Conservation (phyloP, 495 filamentous ascomycete species). For the Xylaria palmicola region DNA sequence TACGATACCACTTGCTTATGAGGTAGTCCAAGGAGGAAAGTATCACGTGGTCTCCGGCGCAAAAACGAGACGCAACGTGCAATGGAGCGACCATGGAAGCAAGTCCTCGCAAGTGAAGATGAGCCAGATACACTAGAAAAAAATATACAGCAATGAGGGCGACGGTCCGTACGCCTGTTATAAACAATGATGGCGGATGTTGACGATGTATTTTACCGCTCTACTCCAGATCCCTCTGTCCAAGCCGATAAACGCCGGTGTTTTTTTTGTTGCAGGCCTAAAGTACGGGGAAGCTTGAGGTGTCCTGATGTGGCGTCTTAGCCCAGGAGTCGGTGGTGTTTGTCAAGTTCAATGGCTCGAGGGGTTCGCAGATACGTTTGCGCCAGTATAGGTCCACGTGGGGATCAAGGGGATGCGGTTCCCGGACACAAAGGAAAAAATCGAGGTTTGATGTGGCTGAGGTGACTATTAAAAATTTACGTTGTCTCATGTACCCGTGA, state of each 20-base stretch:
- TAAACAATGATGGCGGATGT: constrained; percentile 9
- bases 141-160: constrained; percentile 27
- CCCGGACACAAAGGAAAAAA: constrained; percentile 24
- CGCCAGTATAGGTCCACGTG: background rate
- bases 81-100: background rate
- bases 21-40: background rate
- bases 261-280: constrained; percentile 19
- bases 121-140: constrained; percentile 14
- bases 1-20: background rate
- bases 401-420: constrained; percentile 9
- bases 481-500: constrained; percentile 19
- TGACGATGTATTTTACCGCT: constrained; percentile 10
- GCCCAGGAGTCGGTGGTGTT: background rate
- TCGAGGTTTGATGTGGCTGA: constrained; percentile 16
- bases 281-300: constrained; percentile 9
- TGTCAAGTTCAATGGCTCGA: constrained; percentile 1
- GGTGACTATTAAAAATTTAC: constrained; percentile 21
- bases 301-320: background rate
- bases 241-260: constrained; percentile 30
- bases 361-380: background rate
- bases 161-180: constrained; percentile 15
- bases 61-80: background rate
- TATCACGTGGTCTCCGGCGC: background rate
- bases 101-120: background rate
- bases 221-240: constrained; percentile 29